Conservation (phyloP, 352 stramenopile species). For the Globisporangium nunn region DNA sequence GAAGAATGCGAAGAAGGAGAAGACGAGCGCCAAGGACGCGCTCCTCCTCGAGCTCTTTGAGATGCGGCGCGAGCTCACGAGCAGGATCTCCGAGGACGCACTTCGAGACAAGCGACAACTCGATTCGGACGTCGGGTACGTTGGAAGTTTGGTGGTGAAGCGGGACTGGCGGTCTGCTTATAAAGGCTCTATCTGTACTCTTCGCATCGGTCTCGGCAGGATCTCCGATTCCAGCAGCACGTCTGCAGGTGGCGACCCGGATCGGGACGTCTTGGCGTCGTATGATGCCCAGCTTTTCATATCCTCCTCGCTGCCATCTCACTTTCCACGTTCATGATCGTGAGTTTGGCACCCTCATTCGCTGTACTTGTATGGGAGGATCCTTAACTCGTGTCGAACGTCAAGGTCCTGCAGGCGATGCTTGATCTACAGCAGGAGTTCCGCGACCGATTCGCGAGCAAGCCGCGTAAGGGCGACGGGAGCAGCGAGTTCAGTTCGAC, state of each 20-base stretch:
- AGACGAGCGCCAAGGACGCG: conserved; percentile 37
- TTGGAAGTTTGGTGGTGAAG: neutral
- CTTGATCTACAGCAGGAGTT: conserved; percentile 50
- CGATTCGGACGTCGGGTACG: conserved; percentile 50
- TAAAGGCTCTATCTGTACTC: neutral
- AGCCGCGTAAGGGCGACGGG: conserved; percentile 5
- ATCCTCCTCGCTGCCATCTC: conserved; percentile 20
- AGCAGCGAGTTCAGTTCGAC: neutral
- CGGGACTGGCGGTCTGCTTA: neutral
- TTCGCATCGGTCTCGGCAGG: neutral
- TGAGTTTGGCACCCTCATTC: neutral
- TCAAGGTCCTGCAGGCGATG: conserved; percentile 47
- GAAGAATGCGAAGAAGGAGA: conserved; percentile 56
- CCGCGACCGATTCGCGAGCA: conserved; percentile 27
- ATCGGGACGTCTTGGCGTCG: conserved; percentile 56
- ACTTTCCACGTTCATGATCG: neutral
- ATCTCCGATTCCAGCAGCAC: conserved; percentile 6
- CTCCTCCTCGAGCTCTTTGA: conserved; percentile 60
- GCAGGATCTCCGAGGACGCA: conserved; percentile 62
- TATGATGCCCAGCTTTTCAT: conserved; percentile 71
- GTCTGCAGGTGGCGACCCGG: conserved; percentile 5
- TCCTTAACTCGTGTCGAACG: conserved; percentile 19
- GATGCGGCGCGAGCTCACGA: conserved; percentile 56
- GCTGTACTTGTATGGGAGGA: neutral
- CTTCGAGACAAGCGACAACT: conserved; percentile 56